Percentiles rank a stretch among this genome's conserved stretches.
These are phyloP conservation scores for Pisolithus albus DNA, from an alignment of 768 basidiomycete species.

Conservation along the genomic window DNA sequence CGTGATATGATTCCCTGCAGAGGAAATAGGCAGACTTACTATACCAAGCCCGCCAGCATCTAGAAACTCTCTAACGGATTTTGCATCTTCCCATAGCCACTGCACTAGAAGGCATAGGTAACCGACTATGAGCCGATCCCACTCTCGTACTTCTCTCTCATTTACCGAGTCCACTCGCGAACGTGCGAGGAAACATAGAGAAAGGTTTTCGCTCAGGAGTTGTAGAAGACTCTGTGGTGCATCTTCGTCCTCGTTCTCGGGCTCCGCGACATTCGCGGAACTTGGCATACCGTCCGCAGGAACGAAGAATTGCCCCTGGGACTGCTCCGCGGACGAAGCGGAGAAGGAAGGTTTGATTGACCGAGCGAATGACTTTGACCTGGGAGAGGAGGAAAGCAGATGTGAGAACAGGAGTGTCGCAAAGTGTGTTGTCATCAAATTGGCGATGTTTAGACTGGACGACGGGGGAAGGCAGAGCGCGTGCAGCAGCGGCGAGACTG, in stretches of 20 bases:
- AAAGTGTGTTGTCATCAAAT: slow-evolving; percentile 62
- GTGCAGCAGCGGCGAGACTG: slow-evolving; percentile 62
- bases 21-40: slow-evolving; percentile 43
- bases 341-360: slow-evolving; percentile 49
- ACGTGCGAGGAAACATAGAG: slow-evolving; percentile 75
- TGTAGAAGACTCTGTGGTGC: slow-evolving; percentile 70
- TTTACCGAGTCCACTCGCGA: slow-evolving; percentile 44
- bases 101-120: slow-evolving; percentile 80
- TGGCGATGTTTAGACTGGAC: slow-evolving; percentile 49
- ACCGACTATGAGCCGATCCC: slow-evolving; percentile 83
- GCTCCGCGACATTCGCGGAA: slow-evolving; percentile 25
- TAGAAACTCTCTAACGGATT: slow-evolving; percentile 81
- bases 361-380: slow-evolving; percentile 58
- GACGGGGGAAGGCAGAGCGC: slow-evolving; percentile 59
- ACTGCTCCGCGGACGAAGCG: slow-evolving; percentile 23
- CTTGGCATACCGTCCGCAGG: slow-evolving; percentile 59
- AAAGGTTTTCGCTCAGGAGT: slow-evolving; percentile 84
- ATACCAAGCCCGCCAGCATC: slow-evolving; percentile 86
- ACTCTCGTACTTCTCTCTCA: slow-evolving; percentile 72
- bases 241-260: slow-evolving; percentile 59
- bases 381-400: slow-evolving; percentile 61
- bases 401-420: slow-evolving; percentile 75
- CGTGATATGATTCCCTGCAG: neutral
- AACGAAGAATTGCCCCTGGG: slow-evolving; percentile 55
- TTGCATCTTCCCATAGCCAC: slow-evolving; percentile 97